phyloP scores from a whole-genome alignment of 75 land plant species.

The Larix kaempferi region DNA sequence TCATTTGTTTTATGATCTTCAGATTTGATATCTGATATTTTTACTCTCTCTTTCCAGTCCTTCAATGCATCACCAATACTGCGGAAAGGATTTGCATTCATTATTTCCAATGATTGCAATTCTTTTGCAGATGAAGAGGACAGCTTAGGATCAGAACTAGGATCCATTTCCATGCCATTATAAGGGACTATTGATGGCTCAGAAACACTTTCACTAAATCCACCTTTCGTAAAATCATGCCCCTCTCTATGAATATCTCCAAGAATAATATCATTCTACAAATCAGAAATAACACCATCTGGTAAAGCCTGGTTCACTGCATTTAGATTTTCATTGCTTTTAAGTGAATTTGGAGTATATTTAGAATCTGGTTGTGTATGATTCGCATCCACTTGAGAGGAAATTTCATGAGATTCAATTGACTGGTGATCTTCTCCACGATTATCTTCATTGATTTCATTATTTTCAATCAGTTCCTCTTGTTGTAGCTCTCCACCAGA shows the following conservation, averaged over 20 bases:
- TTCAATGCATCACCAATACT: slow-evolving; percentile 88
- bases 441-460: not conserved
- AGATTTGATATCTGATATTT: slow-evolving; percentile 29
- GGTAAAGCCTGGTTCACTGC: not conserved
- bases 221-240: slow-evolving; percentile 21
- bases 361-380: slow-evolving; percentile 11
- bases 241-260: slow-evolving; percentile 5
- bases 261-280: slow-evolving; percentile 6
- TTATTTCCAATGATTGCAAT: slow-evolving; percentile 22
- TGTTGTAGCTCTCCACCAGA: slow-evolving; percentile 15
- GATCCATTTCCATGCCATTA: slow-evolving; percentile 20
- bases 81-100: slow-evolving; percentile 71
- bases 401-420: slow-evolving; percentile 7
- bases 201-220: slow-evolving; percentile 15
- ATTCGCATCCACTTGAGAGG: slow-evolving; percentile 6
- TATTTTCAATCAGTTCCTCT: slow-evolving; percentile 6
- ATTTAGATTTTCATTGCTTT: slow-evolving; percentile 4
- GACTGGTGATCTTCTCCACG: slow-evolving; percentile 18
- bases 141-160: slow-evolving; percentile 22
- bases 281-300: slow-evolving; percentile 1
- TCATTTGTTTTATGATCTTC: slow-evolving; percentile 32
- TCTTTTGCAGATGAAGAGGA: slow-evolving; percentile 16
- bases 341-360: slow-evolving; percentile 1
- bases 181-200: slow-evolving; percentile 24
- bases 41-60: slow-evolving; percentile 87